These are phyloP conservation scores for Chaetomium globosum DNA, from an alignment of 2,329 filamentous ascomycete genomes.

Conservation along the genomic window DNA sequence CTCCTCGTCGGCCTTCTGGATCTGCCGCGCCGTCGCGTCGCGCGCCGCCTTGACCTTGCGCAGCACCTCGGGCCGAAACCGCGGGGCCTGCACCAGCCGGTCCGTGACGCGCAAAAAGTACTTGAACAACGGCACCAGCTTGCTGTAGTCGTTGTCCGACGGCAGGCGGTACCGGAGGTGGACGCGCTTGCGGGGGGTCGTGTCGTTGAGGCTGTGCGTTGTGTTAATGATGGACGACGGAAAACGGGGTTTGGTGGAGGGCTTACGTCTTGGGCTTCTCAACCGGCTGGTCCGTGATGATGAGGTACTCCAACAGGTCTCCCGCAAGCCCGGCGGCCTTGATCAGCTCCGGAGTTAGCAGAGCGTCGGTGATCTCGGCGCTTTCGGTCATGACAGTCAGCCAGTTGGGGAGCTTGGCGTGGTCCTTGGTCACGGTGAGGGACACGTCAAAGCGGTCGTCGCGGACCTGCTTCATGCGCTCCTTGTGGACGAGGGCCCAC, in stretches of 20 bases:
- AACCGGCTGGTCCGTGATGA: slow-evolving; percentile 84
- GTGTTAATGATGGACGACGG: background rate
- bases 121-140: slow-evolving; percentile 73
- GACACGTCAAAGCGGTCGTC: slow-evolving; percentile 94
- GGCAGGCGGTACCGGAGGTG: slow-evolving; percentile 75
- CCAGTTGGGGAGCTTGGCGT: slow-evolving; percentile 86
- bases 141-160: slow-evolving; percentile 62
- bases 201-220: slow-evolving; percentile 74
- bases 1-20: slow-evolving; percentile 78
- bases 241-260: background rate
- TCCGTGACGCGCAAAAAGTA: slow-evolving; percentile 87
- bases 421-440: slow-evolving; percentile 89
- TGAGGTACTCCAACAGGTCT: slow-evolving; percentile 79
- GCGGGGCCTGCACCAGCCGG: slow-evolving; percentile 71
- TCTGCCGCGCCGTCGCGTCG: slow-evolving; percentile 74
- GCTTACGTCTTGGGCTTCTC: slow-evolving; percentile 83
- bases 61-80: slow-evolving; percentile 87
- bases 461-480: slow-evolving; percentile 83
- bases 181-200: slow-evolving; percentile 80
- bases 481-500: slow-evolving; percentile 94
- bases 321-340: slow-evolving; percentile 78
- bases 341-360: slow-evolving; percentile 86
- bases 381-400: slow-evolving; percentile 95
- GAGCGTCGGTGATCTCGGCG: slow-evolving; percentile 84
- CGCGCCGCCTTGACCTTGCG: slow-evolving; percentile 80